phyloP scores from a whole-genome alignment of 768 basidiomycete genomes.

The Tylopilus intermedius region DNA sequence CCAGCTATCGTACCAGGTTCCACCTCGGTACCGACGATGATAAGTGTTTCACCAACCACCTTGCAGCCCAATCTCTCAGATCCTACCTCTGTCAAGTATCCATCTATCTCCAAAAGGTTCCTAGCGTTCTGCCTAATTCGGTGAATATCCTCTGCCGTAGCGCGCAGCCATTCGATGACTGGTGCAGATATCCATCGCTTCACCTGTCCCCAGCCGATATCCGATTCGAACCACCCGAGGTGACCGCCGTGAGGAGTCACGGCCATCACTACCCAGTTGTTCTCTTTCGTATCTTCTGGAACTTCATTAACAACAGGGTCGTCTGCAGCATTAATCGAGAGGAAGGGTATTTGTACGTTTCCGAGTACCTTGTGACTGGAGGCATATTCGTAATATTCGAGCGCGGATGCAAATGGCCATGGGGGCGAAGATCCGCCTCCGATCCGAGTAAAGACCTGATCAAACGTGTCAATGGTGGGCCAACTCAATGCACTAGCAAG shows the following conservation, averaged over 20 bases:
- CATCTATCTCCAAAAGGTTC: conserved; percentile 47
- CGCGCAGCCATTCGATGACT: conserved; percentile 65
- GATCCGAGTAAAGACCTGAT: conserved; percentile 59
- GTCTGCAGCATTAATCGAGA: conserved; percentile 70
- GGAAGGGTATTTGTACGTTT: conserved; percentile 64
- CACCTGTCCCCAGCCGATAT: conserved; percentile 29
- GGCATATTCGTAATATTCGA: conserved; percentile 46
- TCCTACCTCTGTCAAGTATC: conserved; percentile 58
- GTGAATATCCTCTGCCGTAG: conserved; percentile 50
- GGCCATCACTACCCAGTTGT: conserved; percentile 53
- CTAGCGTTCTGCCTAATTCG: conserved; percentile 30
- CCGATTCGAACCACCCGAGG: conserved; percentile 76
- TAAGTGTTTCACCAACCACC: conserved; percentile 47
- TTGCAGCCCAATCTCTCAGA: conserved; percentile 53
- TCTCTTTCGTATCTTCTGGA: conserved; percentile 52
- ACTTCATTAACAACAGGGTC: conserved; percentile 70
- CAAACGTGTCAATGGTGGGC: conserved; percentile 54
- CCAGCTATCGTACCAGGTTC: conserved; percentile 58
- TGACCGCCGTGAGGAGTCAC: conserved; percentile 68
- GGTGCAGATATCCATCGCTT: conserved; percentile 66
- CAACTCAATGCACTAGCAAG: conserved; percentile 44
- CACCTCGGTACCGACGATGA: conserved; percentile 50
- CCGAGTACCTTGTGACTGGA: conserved; percentile 59
- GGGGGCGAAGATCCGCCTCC: conserved; percentile 63
- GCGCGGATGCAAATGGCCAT: conserved; percentile 43